Percentiles rank a stretch among this genome's conserved stretches.
Evolutionary conservation across 257 asterid genomes (phyloP).

Genomic region (Solanum paucissectum): DNA sequence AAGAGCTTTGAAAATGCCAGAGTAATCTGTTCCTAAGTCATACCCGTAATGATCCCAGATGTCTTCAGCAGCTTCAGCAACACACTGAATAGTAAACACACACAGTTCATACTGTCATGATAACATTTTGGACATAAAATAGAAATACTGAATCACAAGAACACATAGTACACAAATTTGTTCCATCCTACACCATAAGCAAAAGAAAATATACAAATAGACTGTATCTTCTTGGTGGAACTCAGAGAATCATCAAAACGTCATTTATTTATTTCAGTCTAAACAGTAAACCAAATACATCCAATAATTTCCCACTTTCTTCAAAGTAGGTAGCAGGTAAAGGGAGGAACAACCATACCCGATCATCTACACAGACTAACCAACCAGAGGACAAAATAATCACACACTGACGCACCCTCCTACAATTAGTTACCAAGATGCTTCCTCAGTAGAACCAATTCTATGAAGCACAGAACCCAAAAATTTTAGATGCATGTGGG

Average conservation of each 20-base stretch:
- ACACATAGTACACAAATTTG: not conserved
- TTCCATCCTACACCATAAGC: not conserved
- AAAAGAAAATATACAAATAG: not conserved
- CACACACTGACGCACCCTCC: not conserved
- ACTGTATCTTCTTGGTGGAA: not conserved
- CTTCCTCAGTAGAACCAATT: not conserved
- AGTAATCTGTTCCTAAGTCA: conserved; percentile 85
- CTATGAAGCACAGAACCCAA: not conserved
- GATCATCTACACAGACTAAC: not conserved
- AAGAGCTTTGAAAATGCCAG: conserved; percentile 75
- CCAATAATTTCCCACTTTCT: not conserved
- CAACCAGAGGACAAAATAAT: not conserved
- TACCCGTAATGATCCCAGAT: conserved; percentile 88
- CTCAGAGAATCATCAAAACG: not conserved
- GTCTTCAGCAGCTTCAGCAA: conserved; percentile 85
- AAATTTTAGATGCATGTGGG: not conserved
- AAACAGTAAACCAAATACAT: not conserved
- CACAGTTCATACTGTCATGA: not conserved
- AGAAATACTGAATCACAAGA: not conserved
- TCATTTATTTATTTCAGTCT: not conserved
- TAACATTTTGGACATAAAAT: not conserved
- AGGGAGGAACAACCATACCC: not conserved
- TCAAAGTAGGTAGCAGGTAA: not conserved
- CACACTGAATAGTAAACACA: conserved; percentile 35
- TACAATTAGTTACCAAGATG: not conserved